phyloP scores from a whole-genome alignment of 148 eudicot species.

The Vaccinium darrowii region DNA sequence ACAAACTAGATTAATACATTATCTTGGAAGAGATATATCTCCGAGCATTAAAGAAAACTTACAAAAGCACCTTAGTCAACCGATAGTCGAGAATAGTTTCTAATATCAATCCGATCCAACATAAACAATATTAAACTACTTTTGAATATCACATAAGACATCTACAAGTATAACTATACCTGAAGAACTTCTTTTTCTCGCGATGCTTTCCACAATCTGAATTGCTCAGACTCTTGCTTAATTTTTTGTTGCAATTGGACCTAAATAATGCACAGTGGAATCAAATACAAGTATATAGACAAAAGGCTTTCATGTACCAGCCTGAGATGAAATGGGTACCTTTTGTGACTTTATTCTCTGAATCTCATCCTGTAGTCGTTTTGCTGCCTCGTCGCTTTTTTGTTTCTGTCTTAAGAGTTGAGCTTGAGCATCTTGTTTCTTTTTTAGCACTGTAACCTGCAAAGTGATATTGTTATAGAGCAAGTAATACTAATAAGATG shows the following conservation, averaged over 20 bases:
- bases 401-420: slow-evolving; percentile 90
- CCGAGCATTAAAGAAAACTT: slow-evolving; percentile 7
- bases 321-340: slow-evolving; percentile 38
- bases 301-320: not conserved
- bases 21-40: not conserved
- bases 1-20: not conserved
- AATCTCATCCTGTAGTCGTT: slow-evolving; percentile 86
- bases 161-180: slow-evolving; percentile 35
- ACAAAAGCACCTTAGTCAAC: not conserved
- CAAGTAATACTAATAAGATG: not conserved
- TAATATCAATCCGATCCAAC: not conserved
- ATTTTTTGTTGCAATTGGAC: slow-evolving; percentile 96
- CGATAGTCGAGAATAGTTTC: not conserved
- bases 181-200: slow-evolving; percentile 98
- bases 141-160: not conserved
- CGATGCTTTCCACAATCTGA: slow-evolving; percentile 88
- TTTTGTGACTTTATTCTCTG: slow-evolving; percentile 92
- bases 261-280: slow-evolving; percentile 29
- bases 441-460: slow-evolving; percentile 84
- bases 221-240: slow-evolving; percentile 98
- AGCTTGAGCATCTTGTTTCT: slow-evolving; percentile 98
- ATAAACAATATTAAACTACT: not conserved
- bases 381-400: slow-evolving; percentile 96
- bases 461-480: not conserved
- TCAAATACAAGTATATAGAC: not conserved